Evolutionary conservation across 1,284 basidiomycete species (phyloP).

Genomic region (Rhodotorula sp.): DNA sequence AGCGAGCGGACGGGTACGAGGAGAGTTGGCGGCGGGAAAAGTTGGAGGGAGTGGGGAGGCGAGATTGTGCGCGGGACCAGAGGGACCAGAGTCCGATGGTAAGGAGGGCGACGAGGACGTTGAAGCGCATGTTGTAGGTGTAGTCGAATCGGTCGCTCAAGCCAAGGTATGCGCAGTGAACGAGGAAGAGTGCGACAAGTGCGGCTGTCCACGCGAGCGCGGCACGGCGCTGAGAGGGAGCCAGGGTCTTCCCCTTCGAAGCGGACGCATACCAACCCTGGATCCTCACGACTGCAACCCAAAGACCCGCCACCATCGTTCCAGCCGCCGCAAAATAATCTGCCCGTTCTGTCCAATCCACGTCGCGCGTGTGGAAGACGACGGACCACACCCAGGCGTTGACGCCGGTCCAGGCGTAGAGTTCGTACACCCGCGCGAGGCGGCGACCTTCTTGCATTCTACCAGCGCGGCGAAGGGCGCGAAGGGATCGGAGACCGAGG

Average conservation of each 20-base stretch:
- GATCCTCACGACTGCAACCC: conserved; percentile 53
- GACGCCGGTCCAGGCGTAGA: conserved; percentile 70
- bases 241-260: conserved; percentile 24
- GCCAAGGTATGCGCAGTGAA: conserved; percentile 75
- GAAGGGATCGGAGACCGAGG: conserved; percentile 1
- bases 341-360: conserved; percentile 77
- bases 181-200: conserved; percentile 59
- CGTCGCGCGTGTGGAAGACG: conserved; percentile 89
- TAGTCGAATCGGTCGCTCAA: conserved; percentile 84
- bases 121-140: conserved; percentile 88
- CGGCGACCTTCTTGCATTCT: conserved; percentile 51
- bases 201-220: not conserved
- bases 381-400: conserved; percentile 93
- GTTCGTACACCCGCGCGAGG: conserved; percentile 67
- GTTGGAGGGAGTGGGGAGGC: conserved; percentile 46
- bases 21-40: conserved; percentile 60
- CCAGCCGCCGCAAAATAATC: conserved; percentile 95
- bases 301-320: conserved; percentile 67
- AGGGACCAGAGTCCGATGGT: conserved; percentile 78
- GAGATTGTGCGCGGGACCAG: conserved; percentile 58
- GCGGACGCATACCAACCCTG: conserved; percentile 40
- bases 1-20: conserved; percentile 45
- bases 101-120: conserved; percentile 67
- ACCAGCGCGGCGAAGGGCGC: conserved; percentile 48
- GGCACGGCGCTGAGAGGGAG: conserved; percentile 53